Evolutionary conservation across 2,329 filamentous ascomycete species (phyloP), one percentile per base, ranked within the genome.

Genomic region (Paraphaeosphaeria minitans): DNA sequence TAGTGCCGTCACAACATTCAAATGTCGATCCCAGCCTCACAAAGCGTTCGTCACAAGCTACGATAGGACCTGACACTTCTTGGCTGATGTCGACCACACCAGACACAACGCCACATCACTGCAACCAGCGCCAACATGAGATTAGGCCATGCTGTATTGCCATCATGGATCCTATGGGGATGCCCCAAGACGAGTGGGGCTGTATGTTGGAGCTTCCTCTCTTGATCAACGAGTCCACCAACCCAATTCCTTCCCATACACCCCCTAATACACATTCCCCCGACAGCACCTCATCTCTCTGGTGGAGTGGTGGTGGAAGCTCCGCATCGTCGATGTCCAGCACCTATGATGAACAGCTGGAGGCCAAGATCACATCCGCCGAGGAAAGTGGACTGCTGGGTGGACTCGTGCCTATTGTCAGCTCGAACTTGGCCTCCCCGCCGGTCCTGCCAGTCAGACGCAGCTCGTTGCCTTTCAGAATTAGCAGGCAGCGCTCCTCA

Each of bases 241-340:
- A n/a, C 21, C 58, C 52, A 9, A 43, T 29, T 10, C 42, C 45
- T 13, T 43, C 54, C 6, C 21, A 54, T 16, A 55, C 52, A 8
- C 35, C 31, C 4, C 49, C 41, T 3, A 55, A 62, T 35, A 63
- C 69, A 27, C 68, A 64, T 49, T 72, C 70, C 1, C 69, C 71
- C 5, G 68, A 71, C 13, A 75, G 73, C 53, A 66, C 67, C 3
- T 68, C 60, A 19, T 73, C 70, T 1, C 55, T 56, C 6, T 50
- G 68, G 12, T 76, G 70, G 71, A 75, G 71, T 29, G 72, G 73
- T 43, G 57, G 62, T 2, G 66, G 55, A 42, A 74, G 72, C 47
- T 66, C 63, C 9, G 53, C 61, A 1, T 75, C 72, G 3, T 75
- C 74, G 9, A 66, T 67, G 29, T 73, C 71, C 1, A 75, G 72